Evolutionary conservation across 768 basidiomycete species (phyloP), one percentile per base, ranked within the genome.

Genomic region (Podaxis sp.): DNA sequence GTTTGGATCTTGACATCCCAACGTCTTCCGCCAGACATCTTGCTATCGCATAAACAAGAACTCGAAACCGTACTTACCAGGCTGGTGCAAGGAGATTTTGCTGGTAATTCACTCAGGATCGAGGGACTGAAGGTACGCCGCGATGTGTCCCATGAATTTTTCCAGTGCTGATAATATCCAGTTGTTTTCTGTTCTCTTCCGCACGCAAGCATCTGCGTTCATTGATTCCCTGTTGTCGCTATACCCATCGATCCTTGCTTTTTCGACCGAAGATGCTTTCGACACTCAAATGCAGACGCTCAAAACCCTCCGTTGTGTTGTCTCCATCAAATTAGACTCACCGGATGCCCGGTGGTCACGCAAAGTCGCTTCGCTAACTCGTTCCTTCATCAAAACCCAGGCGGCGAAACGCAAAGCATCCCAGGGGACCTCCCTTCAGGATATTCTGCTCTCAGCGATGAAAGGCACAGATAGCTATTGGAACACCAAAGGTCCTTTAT

Each of bases 1-100:
- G 65, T 83, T 19, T 87, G 81, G 79, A 77, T 79, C 19, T 71
- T 90, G 49, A 76, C 79, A 63, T 75, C 71, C 33, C 83, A 87
- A 64, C 76, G 74, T 51, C 74, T 89, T 8, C 82, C 86, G 2
- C n/a, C 61, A 3, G 63, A 68, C 9, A 66, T 82, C n/a, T 65
- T 88, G 17, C 13, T 63, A 22, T 38, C 54, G 26, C 53, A 39
- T n/a, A 63, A 51, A 36, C 36, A 17, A 24, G 48, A 39, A 12
- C 33, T 63, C 19, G 24, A 63, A 33, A 63, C 51, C 9, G 54
- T 57, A 13, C 46, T 63, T 17, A 38, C 33, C 15, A 53, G 54
- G 24, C 17, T 63, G 15, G 15, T 63, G 36, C 54, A 26, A n/a
- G 61, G 48, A 24, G 40, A 38, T 17, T 56, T 63, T 51, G 55